A percentile compares a stretch with the other conserved stretches of the same genome.
These are phyloP conservation scores for Diaporthe caulivora DNA, from an alignment of 2,329 filamentous ascomycete species.

Conservation along the genomic window DNA sequence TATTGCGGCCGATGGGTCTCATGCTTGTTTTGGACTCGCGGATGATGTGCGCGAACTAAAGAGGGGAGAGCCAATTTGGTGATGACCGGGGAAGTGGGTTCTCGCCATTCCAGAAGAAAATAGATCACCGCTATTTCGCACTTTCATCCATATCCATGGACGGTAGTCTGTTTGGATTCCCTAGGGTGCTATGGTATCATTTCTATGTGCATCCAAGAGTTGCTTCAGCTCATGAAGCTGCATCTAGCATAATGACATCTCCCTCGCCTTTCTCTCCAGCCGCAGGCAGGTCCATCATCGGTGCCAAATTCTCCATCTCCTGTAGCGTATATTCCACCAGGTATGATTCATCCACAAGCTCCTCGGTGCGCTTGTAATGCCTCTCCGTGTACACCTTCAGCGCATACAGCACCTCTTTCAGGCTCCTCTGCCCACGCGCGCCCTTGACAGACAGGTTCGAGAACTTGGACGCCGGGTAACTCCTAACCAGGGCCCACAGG, in stretches of 20 bases:
- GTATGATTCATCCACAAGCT: slow-evolving; percentile 93
- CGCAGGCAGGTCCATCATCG: slow-evolving; percentile 48
- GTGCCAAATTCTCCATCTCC: slow-evolving; percentile 86
- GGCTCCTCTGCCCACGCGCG: slow-evolving; percentile 69
- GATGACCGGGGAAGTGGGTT: neutral
- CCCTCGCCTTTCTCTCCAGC: slow-evolving; percentile 37
- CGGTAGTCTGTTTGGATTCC: neutral
- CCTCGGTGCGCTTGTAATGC: slow-evolving; percentile 91
- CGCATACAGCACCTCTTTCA: slow-evolving; percentile 89
- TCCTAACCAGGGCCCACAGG: slow-evolving; percentile 81
- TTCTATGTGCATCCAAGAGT: neutral
- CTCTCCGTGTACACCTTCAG: slow-evolving; percentile 91
- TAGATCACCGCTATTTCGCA: neutral
- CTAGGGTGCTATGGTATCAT: slow-evolving; percentile 4
- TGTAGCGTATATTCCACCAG: slow-evolving; percentile 91
- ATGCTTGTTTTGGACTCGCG: neutral
- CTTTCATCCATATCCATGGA: too few species aligned
- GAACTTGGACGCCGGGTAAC: slow-evolving; percentile 83
- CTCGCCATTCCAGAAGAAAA: neutral
- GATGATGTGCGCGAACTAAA: neutral
- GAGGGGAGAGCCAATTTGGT: neutral
- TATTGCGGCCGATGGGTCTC: neutral
- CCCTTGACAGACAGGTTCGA: slow-evolving; percentile 75
- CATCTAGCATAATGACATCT: slow-evolving; percentile 47
- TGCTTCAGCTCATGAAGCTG: slow-evolving; percentile 32